Evolutionary conservation across 345 rosid genomes (phyloP), one percentile per base, ranked within the genome.

Genomic region (Erodium maritimum): DNA sequence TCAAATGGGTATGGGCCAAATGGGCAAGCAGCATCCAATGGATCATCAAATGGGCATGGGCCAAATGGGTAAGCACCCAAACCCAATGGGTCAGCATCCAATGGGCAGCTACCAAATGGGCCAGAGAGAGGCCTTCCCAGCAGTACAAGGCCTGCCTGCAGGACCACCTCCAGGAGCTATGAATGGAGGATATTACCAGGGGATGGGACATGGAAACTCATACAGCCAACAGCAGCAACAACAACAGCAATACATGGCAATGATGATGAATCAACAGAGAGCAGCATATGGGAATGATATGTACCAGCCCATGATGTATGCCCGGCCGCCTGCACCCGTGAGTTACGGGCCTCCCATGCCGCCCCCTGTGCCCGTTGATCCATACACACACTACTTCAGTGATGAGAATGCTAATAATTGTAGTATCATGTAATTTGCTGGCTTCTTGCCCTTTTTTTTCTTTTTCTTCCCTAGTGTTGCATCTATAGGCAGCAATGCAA

Each of bases 361-460:
- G 4, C 75, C 77, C 0, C 75, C 79, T 0, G 70, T 29, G 23
- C 17, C 75, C 7, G 48, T 42, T 42, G 96, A 90, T 61, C 73
- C 84, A 0, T 85, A 77, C 61, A 75, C 87, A 24, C 76, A 90
- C 66, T 70, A 69, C 79, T 85, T 94, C 65, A 94, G 88, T 20
- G 99, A 94, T 73, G 99, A 94, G 80, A 94, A 90, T 54, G 59
- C 99, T 0, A 66, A 72, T 48, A 77, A 97, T 63, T 94, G 99
- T 80, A 87, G 76, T 65, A 56, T 94, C 66, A 94, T 93, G 99
- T 93, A 84, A 85, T 42, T 42, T 42, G 16, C 17, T 42, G 48
- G 37, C 37, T 29, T 29, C 5, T 6, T 5, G 37, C 37, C 37
- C 37, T 42, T 10, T 42, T 10, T 42, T 13, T 42, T 42, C 17